Percentiles rank a stretch among this genome's conserved stretches.
Evolutionary conservation across 768 basidiomycete genomes (phyloP).

Genomic region (Russula sp.): DNA sequence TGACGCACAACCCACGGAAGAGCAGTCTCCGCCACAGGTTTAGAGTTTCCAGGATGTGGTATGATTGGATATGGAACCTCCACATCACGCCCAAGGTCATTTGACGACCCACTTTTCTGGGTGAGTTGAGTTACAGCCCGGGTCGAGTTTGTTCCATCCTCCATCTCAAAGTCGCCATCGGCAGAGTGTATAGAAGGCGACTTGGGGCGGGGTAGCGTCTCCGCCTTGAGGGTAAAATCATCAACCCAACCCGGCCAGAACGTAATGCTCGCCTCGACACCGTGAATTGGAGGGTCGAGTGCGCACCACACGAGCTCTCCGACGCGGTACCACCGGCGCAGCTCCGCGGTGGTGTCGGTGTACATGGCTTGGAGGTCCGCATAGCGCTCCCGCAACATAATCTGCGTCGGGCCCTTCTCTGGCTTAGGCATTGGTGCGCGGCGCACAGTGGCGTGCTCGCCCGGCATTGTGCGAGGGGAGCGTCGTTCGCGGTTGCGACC

Average conservation of each 20-base stretch:
- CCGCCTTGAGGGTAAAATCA: constrained; percentile 43
- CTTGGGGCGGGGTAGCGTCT: constrained; percentile 30
- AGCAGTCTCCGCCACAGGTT: not conserved
- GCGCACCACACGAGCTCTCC: constrained; percentile 70
- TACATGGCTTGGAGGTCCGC: constrained; percentile 56
- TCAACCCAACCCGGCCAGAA: constrained; percentile 74
- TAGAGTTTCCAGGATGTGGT: constrained; percentile 10
- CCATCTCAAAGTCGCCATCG: constrained; percentile 23
- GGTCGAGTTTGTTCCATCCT: constrained; percentile 9
- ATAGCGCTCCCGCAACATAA: constrained; percentile 55
- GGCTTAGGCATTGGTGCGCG: constrained; percentile 32
- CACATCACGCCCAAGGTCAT: not conserved
- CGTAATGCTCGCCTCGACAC: constrained; percentile 40
- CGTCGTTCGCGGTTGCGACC: constrained; percentile 15
- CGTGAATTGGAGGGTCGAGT: constrained; percentile 43
- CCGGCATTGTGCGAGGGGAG: constrained; percentile 12
- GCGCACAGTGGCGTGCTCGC: constrained; percentile 38
- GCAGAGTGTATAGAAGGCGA: constrained; percentile 17
- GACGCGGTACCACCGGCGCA: constrained; percentile 56
- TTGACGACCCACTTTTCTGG: not conserved
- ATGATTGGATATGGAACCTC: constrained; percentile 10
- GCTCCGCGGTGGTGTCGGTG: constrained; percentile 35
- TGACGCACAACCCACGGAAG: constrained; percentile 56
- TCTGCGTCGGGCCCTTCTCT: constrained; percentile 33
- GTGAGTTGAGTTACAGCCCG: not conserved